A percentile compares a stretch with the other conserved stretches of the same genome.
Evolutionary conservation across 148 eudicot species (phyloP).

Genomic region (Camellia granthamiana): DNA sequence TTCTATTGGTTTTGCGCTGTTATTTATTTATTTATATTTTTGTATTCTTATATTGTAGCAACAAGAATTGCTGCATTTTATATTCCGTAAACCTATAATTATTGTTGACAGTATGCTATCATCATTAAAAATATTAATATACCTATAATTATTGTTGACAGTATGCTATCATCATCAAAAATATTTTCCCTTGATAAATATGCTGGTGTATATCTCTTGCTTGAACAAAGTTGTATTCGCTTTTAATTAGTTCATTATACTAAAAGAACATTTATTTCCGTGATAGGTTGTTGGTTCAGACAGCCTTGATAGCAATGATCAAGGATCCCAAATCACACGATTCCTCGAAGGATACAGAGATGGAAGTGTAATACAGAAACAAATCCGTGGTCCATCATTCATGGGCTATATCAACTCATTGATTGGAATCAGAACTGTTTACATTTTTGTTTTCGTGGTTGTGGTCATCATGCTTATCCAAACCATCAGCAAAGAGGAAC

Average conservation of each 20-base stretch:
- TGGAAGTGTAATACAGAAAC: conserved; percentile 64
- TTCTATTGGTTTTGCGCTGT: background rate
- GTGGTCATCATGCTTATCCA: conserved; percentile 53
- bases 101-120: too few species aligned
- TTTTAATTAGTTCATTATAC: background rate
- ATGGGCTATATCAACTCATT: conserved; percentile 68
- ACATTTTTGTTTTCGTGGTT: conserved; percentile 52
- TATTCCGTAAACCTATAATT: background rate
- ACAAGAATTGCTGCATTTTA: background rate
- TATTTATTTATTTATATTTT: background rate
- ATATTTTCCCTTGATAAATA: background rate
- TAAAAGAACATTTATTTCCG: background rate
- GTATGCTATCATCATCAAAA: too few species aligned
- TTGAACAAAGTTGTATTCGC: background rate
- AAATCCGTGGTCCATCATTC: conserved; percentile 60
- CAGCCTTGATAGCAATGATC: conserved; percentile 63
- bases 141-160: background rate
- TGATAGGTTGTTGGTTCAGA: conserved; percentile 78
- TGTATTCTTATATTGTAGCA: background rate
- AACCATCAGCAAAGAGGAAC: conserved; percentile 49
- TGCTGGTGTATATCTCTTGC: background rate
- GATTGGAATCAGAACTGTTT: conserved; percentile 43
- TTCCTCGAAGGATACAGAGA: conserved; percentile 84
- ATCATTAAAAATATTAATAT: background rate
- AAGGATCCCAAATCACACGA: conserved; percentile 61